phyloP scores from a whole-genome alignment of 345 rosid genomes.

The Moringa oleifera region DNA sequence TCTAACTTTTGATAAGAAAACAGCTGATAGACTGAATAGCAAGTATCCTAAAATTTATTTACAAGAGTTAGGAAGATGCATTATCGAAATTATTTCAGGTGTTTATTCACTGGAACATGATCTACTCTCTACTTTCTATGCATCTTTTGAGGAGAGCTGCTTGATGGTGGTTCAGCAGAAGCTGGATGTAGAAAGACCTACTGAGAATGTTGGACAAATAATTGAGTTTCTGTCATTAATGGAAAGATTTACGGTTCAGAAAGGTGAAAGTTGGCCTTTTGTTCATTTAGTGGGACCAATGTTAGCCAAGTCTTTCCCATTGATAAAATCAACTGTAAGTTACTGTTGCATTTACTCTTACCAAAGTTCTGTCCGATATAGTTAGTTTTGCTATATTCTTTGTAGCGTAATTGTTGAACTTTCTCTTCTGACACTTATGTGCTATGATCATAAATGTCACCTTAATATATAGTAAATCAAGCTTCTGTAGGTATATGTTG shows the following conservation, averaged over 20 bases:
- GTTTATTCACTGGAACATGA: conserved; percentile 39
- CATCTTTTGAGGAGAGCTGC: conserved; percentile 54
- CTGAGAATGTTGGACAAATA: conserved; percentile 36
- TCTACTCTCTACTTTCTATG: conserved; percentile 49
- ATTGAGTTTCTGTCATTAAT: conserved; percentile 56
- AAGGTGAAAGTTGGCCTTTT: conserved; percentile 80
- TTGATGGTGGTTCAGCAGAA: conserved; percentile 41
- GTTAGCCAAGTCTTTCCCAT: conserved; percentile 55
- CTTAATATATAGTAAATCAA: no score
- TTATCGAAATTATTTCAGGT: conserved; percentile 65
- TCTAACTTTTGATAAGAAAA: conserved; percentile 29
- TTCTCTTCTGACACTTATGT: neutral
- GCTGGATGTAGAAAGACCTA: conserved; percentile 30
- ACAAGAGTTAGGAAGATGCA: conserved; percentile 79
- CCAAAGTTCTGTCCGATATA: conserved; percentile 1
- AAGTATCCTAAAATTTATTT: conserved; percentile 34
- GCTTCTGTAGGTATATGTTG: neutral
- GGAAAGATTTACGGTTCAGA: conserved; percentile 35
- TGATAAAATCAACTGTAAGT: conserved; percentile 79
- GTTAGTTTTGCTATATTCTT: neutral
- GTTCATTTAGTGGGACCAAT: conserved; percentile 63
- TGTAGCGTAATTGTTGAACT: neutral
- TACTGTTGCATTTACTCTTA: conserved; percentile 10
- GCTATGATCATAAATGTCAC: neutral
- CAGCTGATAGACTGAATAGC: conserved; percentile 26